These are phyloP conservation scores for Verticillium zaregamsianum DNA, from an alignment of 2,329 filamentous ascomycete species.

Conservation along the genomic window DNA sequence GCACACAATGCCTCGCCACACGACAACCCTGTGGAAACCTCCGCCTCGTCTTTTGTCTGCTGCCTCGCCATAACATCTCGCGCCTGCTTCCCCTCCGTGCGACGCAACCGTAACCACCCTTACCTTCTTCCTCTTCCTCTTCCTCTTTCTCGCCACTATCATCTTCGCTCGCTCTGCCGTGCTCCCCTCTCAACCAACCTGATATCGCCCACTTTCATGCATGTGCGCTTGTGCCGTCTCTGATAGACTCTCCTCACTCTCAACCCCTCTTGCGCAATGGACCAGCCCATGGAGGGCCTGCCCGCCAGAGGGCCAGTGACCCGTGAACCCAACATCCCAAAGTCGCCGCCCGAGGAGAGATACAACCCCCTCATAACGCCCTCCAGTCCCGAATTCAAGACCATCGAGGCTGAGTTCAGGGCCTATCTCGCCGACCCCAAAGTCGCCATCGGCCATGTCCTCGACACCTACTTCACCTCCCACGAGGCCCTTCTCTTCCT, in stretches of 20 bases:
- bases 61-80: not conserved
- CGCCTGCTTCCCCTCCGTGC: not conserved
- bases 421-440: constrained; percentile 16
- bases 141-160: not conserved
- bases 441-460: constrained; percentile 23
- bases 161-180: not conserved
- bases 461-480: constrained; percentile 26
- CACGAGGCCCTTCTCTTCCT: constrained; percentile 28
- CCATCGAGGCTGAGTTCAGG: constrained; percentile 25
- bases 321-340: not conserved
- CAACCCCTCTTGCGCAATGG: not conserved
- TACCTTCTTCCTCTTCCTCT: not conserved
- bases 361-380: constrained; percentile 18
- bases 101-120: not conserved
- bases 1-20: not conserved
- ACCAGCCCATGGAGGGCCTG: not conserved
- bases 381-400: constrained; percentile 16
- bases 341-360: constrained; percentile 3
- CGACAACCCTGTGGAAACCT: not conserved
- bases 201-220: not conserved
- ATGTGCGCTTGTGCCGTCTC: not conserved
- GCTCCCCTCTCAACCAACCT: not conserved
- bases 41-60: not conserved
- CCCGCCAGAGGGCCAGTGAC: not conserved
- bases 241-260: not conserved